phyloP scores from a whole-genome alignment of 176 grass and related monocot species.

The Cenchrus americanus region DNA sequence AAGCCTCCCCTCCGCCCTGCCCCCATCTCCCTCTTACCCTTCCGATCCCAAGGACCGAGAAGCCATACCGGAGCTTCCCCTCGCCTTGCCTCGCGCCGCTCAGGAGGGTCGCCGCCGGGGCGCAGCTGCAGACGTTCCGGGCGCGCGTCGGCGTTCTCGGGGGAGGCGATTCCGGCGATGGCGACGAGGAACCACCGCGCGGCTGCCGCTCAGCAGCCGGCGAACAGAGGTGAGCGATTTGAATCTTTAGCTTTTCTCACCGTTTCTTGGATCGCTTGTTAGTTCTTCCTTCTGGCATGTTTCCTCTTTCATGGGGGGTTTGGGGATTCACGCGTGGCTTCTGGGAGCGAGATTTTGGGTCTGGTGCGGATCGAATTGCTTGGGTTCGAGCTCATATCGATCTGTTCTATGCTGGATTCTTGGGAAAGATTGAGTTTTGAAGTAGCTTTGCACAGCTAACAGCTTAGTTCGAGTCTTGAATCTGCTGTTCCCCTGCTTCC shows the following conservation, averaged over 20 bases:
- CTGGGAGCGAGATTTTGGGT: neutral
- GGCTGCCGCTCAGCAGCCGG: conserved; percentile 55
- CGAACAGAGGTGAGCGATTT: conserved; percentile 41
- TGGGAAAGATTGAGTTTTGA: neutral
- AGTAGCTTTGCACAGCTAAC: neutral
- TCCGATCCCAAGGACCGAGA: conserved; percentile 29
- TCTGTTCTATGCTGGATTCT: neutral
- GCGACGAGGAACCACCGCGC: conserved; percentile 62
- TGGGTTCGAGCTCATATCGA: neutral
- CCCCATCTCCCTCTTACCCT: neutral
- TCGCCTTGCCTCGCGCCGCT: conserved; percentile 1
- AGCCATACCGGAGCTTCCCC: neutral
- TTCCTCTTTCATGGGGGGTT: neutral
- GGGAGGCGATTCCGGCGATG: conserved; percentile 44
- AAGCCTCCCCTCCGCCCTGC: neutral
- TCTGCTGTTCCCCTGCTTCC: neutral
- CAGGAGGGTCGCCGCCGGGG: neutral
- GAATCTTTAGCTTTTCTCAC: neutral
- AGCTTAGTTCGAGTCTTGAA: neutral
- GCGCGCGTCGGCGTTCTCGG: conserved; percentile 40
- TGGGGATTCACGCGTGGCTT: neutral
- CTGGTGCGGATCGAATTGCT: neutral
- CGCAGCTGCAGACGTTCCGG: conserved; percentile 37
- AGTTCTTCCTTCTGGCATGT: neutral
- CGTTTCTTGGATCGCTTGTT: neutral